These are phyloP conservation scores for Fomitopsis palustris DNA, from an alignment of 1,284 basidiomycete species.

Conservation along the genomic window DNA sequence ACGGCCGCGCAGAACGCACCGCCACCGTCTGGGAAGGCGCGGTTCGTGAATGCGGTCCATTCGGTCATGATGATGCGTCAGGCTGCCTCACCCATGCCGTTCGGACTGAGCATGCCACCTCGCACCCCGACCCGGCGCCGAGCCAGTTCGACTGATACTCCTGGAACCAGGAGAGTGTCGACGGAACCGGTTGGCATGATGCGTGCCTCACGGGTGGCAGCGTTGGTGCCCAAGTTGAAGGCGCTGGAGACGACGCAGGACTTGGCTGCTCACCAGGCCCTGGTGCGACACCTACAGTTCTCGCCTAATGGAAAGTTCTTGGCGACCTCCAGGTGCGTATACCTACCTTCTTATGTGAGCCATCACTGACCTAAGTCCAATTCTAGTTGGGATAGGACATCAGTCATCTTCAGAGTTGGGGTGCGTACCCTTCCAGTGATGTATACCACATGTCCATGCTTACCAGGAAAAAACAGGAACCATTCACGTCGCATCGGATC, in stretches of 20 bases:
- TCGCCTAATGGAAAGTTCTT: constrained; percentile 68
- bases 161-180: constrained; percentile 10
- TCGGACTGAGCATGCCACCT: constrained; percentile 16
- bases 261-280: constrained; percentile 57
- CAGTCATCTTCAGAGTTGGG: constrained; percentile 68
- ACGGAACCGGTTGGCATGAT: constrained; percentile 35
- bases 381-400: constrained; percentile 81
- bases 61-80: constrained; percentile 45
- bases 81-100: constrained; percentile 24
- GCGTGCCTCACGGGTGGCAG: constrained; percentile 50
- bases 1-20: constrained; percentile 10
- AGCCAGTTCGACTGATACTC: constrained; percentile 41
- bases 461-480: constrained; percentile 38
- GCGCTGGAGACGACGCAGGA: constrained; percentile 56
- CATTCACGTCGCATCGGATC: constrained; percentile 56
- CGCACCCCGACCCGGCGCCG: constrained; percentile 34
- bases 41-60: constrained; percentile 42
- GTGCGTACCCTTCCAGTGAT: constrained; percentile 33
- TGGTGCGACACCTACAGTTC: constrained; percentile 69
- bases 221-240: constrained; percentile 55
- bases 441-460: not conserved
- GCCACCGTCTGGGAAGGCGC: constrained; percentile 25
- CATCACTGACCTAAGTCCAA: no score
- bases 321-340: constrained; percentile 61
- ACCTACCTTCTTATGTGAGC: no score